These are phyloP conservation scores for Echria macrotheca DNA, from an alignment of 495 filamentous ascomycete genomes.

Conservation along the genomic window DNA sequence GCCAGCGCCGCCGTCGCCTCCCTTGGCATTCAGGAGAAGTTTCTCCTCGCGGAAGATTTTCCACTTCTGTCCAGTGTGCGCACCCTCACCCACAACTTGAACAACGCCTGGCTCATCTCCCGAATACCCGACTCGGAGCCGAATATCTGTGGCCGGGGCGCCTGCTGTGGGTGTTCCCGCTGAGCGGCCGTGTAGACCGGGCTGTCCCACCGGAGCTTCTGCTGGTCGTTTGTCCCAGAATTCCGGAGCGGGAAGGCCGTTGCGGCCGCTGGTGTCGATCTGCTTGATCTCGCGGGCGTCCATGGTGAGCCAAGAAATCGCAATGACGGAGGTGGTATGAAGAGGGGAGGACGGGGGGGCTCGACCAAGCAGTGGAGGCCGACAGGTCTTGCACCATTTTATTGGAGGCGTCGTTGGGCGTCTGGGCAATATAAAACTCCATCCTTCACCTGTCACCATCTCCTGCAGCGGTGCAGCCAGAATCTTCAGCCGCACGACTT, in stretches of 20 bases:
- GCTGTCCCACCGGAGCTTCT: constrained; percentile 1
- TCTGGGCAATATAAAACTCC: no score
- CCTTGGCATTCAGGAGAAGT: constrained; percentile 5
- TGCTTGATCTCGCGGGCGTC: background rate
- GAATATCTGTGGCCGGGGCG: constrained; percentile 5
- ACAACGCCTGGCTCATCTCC: constrained; percentile 1
- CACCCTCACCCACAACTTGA: constrained; percentile 3
- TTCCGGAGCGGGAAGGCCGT: constrained; percentile 4
- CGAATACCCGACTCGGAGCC: constrained; percentile 2
- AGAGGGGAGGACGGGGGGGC: background rate
- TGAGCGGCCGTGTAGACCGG: background rate
- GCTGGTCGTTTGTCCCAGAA: constrained; percentile 1
- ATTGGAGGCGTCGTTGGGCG: no score
- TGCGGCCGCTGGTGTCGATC: constrained; percentile 4
- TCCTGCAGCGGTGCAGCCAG: no score
- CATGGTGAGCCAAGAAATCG: constrained; percentile 2
- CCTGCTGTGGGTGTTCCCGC: constrained; percentile 1
- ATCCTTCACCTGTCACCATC: no score
- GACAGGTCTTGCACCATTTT: no score
- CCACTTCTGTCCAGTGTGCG: constrained; percentile 3
- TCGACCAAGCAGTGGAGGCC: background rate
- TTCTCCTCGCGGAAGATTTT: constrained; percentile 1
- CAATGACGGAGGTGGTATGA: background rate
- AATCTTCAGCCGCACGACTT: no score
- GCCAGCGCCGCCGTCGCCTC: constrained; percentile 24